phyloP scores from a whole-genome alignment of 2,329 filamentous ascomycete species.

The Aureobasidium lini region DNA sequence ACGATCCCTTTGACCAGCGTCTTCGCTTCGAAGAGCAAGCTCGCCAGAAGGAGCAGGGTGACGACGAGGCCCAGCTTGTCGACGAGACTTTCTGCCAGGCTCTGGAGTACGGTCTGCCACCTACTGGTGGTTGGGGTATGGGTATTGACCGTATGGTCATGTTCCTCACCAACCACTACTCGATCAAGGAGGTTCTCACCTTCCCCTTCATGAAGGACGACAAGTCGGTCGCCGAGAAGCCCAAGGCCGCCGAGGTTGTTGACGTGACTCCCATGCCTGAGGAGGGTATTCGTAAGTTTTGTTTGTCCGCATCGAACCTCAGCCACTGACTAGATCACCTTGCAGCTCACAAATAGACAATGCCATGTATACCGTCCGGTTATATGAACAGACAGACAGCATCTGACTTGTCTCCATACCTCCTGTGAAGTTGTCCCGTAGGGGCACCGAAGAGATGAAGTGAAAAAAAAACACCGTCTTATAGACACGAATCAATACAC shows the following conservation, averaged over 20 bases:
- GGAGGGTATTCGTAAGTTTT: slow-evolving; percentile 37
- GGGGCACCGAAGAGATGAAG: neutral
- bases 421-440: neutral
- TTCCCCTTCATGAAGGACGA: slow-evolving; percentile 99
- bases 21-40: slow-evolving; percentile 92
- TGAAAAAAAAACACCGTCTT: neutral
- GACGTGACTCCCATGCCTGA: slow-evolving; percentile 52
- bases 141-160: slow-evolving; percentile 90
- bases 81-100: slow-evolving; percentile 93
- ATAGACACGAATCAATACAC: slow-evolving; percentile 4
- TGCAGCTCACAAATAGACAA: slow-evolving; percentile 12
- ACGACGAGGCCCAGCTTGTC: slow-evolving; percentile 91
- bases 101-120: slow-evolving; percentile 84
- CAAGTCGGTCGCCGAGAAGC: slow-evolving; percentile 35
- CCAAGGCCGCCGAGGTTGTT: slow-evolving; percentile 54
- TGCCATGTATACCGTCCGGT: neutral
- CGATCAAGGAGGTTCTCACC: slow-evolving; percentile 88
- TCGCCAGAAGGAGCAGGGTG: slow-evolving; percentile 88
- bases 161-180: slow-evolving; percentile 94
- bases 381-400: neutral
- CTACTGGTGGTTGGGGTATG: slow-evolving; percentile 94
- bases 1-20: slow-evolving; percentile 92
- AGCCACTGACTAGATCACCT: neutral
- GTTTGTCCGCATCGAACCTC: neutral
- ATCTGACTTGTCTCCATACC: neutral